Evolutionary conservation across 345 rosid genomes (phyloP).

Genomic region (Garcia nutans): DNA sequence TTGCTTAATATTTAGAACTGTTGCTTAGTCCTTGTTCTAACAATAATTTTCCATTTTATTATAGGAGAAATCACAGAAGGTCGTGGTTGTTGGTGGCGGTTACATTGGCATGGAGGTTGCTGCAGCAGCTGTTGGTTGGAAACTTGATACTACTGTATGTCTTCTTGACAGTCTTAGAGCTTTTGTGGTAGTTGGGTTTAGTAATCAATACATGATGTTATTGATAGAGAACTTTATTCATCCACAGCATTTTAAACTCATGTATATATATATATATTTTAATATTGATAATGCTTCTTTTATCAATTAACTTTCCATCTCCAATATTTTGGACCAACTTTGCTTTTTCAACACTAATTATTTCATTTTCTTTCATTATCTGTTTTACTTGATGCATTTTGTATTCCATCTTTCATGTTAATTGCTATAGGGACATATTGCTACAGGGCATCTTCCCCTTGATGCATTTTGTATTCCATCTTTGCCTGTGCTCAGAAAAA

Average conservation of each 20-base stretch:
- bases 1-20: neutral
- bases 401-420: neutral
- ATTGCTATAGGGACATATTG: neutral
- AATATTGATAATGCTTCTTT: neutral
- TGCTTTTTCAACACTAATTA: neutral
- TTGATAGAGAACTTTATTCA: neutral
- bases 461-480: no score
- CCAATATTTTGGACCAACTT: slow-evolving; percentile 5
- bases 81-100: slow-evolving; percentile 92
- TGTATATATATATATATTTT: neutral
- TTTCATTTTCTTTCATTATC: neutral
- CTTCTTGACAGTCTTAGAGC: slow-evolving; percentile 2
- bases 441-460: no score
- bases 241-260: neutral
- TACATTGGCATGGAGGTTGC: slow-evolving; percentile 99
- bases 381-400: neutral
- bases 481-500: neutral
- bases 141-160: slow-evolving; percentile 78
- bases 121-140: slow-evolving; percentile 95
- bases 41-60: slow-evolving; percentile 9
- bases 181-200: neutral
- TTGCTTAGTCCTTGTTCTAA: slow-evolving; percentile 10
- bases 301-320: neutral
- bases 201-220: neutral
- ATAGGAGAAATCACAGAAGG: slow-evolving; percentile 76